phyloP scores from a whole-genome alignment of 768 basidiomycete genomes.

The Rhodosporidiobolus sp. region DNA sequence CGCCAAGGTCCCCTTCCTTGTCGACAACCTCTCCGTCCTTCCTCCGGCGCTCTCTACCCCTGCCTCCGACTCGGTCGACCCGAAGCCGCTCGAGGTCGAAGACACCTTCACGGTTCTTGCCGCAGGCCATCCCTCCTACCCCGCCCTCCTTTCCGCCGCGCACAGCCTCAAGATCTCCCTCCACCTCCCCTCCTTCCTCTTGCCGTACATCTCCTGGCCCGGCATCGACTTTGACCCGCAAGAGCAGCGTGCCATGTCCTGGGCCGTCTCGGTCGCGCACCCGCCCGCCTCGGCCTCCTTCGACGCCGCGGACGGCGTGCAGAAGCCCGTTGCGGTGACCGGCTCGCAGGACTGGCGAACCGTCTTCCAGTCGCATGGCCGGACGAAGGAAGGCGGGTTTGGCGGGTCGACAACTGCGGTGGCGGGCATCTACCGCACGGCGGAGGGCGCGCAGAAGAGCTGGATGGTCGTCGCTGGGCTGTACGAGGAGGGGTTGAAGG shows the following conservation, averaged over 20 bases:
- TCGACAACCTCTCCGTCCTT: slow-evolving; percentile 28
- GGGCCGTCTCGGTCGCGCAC: neutral
- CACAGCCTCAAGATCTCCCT: neutral
- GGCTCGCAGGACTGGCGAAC: neutral
- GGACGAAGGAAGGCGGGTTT: neutral
- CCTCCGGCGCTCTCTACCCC: neutral
- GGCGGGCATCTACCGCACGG: neutral
- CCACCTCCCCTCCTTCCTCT: neutral
- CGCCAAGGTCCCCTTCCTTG: slow-evolving; percentile 19
- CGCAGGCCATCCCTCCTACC: slow-evolving; percentile 29
- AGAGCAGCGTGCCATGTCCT: neutral
- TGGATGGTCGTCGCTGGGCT: slow-evolving; percentile 26
- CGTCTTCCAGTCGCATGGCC: slow-evolving; percentile 22
- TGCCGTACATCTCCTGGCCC: neutral
- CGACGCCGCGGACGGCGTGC: neutral
- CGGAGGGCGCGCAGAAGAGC: neutral
- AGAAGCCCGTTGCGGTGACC: neutral
- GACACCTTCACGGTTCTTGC: slow-evolving; percentile 14
- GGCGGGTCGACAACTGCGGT: slow-evolving; percentile 23
- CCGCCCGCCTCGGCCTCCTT: neutral
- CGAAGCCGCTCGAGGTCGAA: neutral
- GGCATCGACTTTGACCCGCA: neutral
- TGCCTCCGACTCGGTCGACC: no score
- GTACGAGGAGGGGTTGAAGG: slow-evolving; percentile 27
- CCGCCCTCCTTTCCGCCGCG: slow-evolving; percentile 14